These are phyloP conservation scores for Lanmaoa rubissima DNA, from an alignment of 768 basidiomycete species.

Conservation along the genomic window DNA sequence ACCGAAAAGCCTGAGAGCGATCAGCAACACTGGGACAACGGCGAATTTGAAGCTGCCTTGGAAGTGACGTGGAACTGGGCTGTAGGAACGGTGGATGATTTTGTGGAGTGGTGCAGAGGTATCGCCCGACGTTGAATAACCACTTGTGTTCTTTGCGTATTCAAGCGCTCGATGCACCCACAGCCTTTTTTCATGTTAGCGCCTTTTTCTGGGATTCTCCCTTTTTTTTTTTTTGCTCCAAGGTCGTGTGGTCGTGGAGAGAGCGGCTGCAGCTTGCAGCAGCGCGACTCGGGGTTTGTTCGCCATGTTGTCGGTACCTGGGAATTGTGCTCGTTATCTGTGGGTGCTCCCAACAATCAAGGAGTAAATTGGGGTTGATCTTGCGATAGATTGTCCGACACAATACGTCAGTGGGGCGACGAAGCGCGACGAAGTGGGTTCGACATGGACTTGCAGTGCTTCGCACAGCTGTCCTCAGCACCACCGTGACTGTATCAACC, in stretches of 20 bases:
- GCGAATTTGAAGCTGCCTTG: conserved; percentile 61
- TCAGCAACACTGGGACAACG: conserved; percentile 55
- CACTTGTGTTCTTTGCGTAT: background rate
- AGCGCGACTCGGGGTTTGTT: background rate
- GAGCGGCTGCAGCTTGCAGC: no score
- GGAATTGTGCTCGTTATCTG: background rate
- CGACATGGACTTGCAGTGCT: background rate
- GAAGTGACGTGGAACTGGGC: conserved; percentile 62
- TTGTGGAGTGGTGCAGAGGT: conserved; percentile 26
- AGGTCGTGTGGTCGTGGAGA: background rate
- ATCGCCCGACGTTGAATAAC: conserved; percentile 22
- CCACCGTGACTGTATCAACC: background rate
- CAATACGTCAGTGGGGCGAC: background rate
- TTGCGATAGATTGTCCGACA: background rate
- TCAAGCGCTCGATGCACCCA: background rate
- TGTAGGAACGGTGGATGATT: conserved; percentile 35
- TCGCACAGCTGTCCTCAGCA: no score
- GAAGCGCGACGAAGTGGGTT: background rate
- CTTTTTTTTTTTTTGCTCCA: background rate
- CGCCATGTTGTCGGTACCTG: background rate
- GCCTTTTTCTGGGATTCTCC: background rate
- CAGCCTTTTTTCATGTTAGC: no score
- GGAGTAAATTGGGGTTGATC: background rate
- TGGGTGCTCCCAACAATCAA: background rate
- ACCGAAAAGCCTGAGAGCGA: conserved; percentile 50